These are phyloP conservation scores for Canavalia ensiformis DNA, from an alignment of 306 rosid genomes.

Conservation along the genomic window DNA sequence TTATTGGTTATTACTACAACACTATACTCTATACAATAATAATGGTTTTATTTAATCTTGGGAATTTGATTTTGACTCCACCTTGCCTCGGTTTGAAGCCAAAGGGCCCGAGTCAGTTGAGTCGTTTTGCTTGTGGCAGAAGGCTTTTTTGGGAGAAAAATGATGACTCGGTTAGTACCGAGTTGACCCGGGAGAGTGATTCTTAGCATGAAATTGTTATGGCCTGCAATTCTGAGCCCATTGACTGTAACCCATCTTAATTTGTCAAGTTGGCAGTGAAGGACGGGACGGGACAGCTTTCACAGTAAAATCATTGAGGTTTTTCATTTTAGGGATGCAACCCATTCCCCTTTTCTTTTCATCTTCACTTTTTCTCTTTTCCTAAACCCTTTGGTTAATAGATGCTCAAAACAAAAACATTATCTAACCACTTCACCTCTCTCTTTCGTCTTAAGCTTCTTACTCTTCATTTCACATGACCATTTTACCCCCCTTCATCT, in stretches of 20 bases:
- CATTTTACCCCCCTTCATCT: neutral
- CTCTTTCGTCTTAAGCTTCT: neutral
- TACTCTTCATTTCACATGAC: neutral
- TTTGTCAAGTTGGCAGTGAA: conserved; percentile 67
- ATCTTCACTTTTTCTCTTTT: conserved; percentile 40
- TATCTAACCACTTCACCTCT: neutral
- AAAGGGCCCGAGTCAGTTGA: neutral
- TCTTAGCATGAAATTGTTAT: conserved; percentile 51
- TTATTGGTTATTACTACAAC: conserved; percentile 23
- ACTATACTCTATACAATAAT: conserved; percentile 1
- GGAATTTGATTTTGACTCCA: conserved; percentile 49
- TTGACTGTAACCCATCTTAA: conserved; percentile 69
- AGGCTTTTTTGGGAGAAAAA: neutral
- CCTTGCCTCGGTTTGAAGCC: neutral
- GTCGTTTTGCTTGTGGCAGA: neutral
- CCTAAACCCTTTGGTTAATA: conserved; percentile 5
- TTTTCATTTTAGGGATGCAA: conserved; percentile 47
- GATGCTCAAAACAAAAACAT: neutral
- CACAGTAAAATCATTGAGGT: conserved; percentile 61
- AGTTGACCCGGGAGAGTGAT: conserved; percentile 51
- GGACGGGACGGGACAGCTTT: conserved; percentile 60
- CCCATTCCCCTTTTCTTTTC: conserved; percentile 47
- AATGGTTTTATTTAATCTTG: conserved; percentile 31
- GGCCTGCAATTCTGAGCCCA: conserved; percentile 64
- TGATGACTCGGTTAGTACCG: conserved; percentile 47